These are phyloP conservation scores for Mucor circinelloides DNA, from an alignment of 371 early-diverging fungal genomes.

Conservation along the genomic window DNA sequence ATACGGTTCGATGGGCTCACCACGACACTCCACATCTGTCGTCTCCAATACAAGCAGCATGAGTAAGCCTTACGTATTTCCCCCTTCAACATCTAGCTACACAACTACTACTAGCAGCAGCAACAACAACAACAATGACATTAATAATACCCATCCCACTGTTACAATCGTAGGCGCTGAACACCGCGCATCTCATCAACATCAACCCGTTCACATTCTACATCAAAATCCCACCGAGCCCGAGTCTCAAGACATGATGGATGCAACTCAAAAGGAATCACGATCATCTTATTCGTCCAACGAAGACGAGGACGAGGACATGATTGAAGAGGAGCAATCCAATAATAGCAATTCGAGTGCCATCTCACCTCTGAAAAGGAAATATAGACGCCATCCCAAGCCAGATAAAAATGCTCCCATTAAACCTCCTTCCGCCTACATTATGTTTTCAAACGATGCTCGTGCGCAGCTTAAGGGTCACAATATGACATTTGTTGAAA, in stretches of 20 bases:
- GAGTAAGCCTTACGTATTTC: not conserved
- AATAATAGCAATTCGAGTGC: not conserved
- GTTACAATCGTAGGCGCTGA: not conserved
- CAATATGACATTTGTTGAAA: constrained; percentile 48
- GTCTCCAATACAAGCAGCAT: not conserved
- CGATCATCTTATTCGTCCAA: constrained; percentile 2
- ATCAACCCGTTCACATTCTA: not conserved
- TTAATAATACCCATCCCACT: not conserved
- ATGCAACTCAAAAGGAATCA: not conserved
- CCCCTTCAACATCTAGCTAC: not conserved
- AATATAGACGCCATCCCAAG: constrained; percentile 58
- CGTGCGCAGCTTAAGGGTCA: constrained; percentile 42
- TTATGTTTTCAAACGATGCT: constrained; percentile 54
- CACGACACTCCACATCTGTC: not conserved
- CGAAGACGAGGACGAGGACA: constrained; percentile 5
- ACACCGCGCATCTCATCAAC: not conserved
- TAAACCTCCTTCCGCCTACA: constrained; percentile 61
- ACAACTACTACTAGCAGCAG: not conserved
- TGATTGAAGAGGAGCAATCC: not conserved
- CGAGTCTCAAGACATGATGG: not conserved
- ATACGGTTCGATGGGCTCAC: constrained; percentile 18
- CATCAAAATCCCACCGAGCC: not conserved
- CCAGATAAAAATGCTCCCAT: constrained; percentile 55
- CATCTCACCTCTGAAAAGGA: constrained; percentile 18
- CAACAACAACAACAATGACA: not conserved